Evolutionary conservation across 768 basidiomycete genomes (phyloP).

Genomic region (Imleria badia): DNA sequence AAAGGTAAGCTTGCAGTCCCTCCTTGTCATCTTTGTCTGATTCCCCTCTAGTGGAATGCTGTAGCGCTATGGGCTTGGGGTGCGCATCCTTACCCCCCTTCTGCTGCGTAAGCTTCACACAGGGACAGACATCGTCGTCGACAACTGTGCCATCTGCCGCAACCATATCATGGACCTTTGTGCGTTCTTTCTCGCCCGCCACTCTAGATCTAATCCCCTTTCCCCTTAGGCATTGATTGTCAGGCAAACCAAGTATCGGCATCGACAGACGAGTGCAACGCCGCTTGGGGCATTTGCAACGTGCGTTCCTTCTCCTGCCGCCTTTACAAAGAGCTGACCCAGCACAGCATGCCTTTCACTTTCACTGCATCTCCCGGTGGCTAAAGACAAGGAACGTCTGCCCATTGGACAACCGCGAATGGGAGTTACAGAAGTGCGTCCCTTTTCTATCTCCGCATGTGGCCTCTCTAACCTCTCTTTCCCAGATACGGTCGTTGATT

Average conservation of each 20-base stretch:
- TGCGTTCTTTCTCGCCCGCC: conserved; percentile 39
- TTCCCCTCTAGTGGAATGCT: conserved; percentile 84
- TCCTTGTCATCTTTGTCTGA: neutral
- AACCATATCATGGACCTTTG: conserved; percentile 99
- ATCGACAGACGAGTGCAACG: conserved; percentile 95
- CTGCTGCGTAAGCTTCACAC: conserved; percentile 11
- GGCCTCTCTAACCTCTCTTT: neutral
- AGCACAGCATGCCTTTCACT: conserved; percentile 94
- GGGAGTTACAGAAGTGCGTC: conserved; percentile 95
- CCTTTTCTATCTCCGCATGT: neutral
- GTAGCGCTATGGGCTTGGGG: conserved; percentile 99
- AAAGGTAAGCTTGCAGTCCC: conserved; percentile 61
- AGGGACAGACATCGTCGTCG: conserved; percentile 87
- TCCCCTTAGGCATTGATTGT: conserved; percentile 87
- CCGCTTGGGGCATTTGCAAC: conserved; percentile 99
- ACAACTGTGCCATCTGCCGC: conserved; percentile 99
- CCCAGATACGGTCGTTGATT: conserved; percentile 43
- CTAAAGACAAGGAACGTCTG: conserved; percentile 97
- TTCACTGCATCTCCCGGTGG: conserved; percentile 99
- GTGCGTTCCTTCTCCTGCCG: conserved; percentile 37
- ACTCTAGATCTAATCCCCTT: conserved; percentile 2
- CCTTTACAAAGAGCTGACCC: neutral
- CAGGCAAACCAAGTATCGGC: conserved; percentile 99
- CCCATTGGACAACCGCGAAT: conserved; percentile 93
- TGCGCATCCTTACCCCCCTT: conserved; percentile 33